A percentile compares a stretch with the other conserved stretches of the same genome.
These are phyloP conservation scores for Daldinia loculata DNA, from an alignment of 495 filamentous ascomycete species.

Conservation along the genomic window DNA sequence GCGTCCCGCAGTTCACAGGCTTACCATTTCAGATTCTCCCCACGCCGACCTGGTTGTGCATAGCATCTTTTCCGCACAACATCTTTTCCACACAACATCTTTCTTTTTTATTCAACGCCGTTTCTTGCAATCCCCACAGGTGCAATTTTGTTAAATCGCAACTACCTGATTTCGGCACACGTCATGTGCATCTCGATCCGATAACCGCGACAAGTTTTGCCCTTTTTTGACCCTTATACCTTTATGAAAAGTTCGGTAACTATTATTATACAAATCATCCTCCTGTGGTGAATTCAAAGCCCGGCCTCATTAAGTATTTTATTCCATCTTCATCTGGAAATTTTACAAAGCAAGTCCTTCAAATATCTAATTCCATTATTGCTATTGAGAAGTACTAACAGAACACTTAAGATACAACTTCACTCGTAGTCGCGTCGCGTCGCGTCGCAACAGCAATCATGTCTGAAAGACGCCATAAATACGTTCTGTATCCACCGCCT, in stretches of 20 bases:
- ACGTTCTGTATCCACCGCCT: not conserved
- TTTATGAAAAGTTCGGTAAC: not conserved
- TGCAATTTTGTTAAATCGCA: not conserved
- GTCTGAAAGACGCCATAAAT: not conserved
- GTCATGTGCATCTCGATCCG: not conserved
- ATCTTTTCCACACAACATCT: not conserved
- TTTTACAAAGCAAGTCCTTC: not conserved
- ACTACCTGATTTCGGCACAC: not conserved
- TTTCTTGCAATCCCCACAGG: not conserved
- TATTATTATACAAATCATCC: not conserved
- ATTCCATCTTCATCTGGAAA: not conserved
- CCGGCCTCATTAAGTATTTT: not conserved
- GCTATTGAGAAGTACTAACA: not conserved
- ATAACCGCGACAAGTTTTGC: not conserved
- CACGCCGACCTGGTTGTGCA: not conserved
- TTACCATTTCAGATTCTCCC: not conserved
- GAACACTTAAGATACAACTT: not conserved
- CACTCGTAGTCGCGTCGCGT: not conserved
- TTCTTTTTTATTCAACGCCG: not conserved
- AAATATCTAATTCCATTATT: too few relatives aligned
- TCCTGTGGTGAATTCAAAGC: not conserved
- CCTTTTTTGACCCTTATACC: not conserved
- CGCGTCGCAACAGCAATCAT: not conserved
- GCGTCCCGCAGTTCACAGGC: not conserved
- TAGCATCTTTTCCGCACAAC: not conserved